Conservation (phyloP, 148 eudicot genomes). For the Mesembryanthemum crystallinum region DNA sequence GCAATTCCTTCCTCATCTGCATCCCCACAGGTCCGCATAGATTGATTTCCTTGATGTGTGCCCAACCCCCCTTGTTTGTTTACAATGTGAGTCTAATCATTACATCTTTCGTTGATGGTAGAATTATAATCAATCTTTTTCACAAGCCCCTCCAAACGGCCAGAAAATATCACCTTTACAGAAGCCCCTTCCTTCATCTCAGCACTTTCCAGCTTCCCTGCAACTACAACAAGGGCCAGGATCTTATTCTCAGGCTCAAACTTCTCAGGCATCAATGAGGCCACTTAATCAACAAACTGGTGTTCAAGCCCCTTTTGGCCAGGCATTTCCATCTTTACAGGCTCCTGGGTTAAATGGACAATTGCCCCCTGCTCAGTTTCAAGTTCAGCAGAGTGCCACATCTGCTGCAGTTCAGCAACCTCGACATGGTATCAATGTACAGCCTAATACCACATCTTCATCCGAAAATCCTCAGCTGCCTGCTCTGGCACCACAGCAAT, state of each 20-base stretch:
- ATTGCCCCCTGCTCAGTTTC: conserved; percentile 42
- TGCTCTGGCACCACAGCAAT: conserved; percentile 40
- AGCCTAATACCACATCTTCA: conserved; percentile 34
- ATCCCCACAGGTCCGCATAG: conserved; percentile 40
- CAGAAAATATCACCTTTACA: conserved; percentile 53
- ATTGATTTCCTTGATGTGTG: not conserved
- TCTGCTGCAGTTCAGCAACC: conserved; percentile 38
- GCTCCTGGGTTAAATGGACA: conserved; percentile 37
- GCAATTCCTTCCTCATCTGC: conserved; percentile 43
- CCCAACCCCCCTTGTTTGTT: not conserved
- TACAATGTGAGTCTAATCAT: not conserved
- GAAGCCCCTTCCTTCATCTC: conserved; percentile 60
- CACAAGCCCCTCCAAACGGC: conserved; percentile 39
- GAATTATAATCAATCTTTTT: conserved; percentile 43
- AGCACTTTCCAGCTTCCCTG: conserved; percentile 44
- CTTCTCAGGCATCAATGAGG: conserved; percentile 35
- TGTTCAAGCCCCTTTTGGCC: conserved; percentile 45
- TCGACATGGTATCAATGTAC: conserved; percentile 28
- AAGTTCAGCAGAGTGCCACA: conserved; percentile 45
- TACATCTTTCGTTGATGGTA: conserved; percentile 10
- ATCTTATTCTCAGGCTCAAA: conserved; percentile 42
- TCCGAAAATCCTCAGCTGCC: conserved; percentile 47
- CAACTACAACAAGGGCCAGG: conserved; percentile 45
- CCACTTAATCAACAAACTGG: conserved; percentile 48
- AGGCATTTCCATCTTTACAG: conserved; percentile 46